Percentiles rank a stretch among this genome's conserved stretches.
Conservation (phyloP, 169 alveolate genomes). For the Plasmodium yoelii region DNA sequence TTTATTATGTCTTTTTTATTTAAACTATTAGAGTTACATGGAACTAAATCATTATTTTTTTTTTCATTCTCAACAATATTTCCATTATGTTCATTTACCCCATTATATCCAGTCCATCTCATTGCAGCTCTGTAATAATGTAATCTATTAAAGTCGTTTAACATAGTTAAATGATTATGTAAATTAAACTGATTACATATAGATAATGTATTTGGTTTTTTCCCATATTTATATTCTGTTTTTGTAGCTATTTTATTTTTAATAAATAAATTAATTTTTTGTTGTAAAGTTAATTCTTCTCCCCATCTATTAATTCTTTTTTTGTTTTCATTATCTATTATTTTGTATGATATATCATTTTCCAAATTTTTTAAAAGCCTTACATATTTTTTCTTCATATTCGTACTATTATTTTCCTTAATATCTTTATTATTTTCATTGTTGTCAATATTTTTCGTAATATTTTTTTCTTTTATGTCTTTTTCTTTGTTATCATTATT, state of each 20-base stretch:
- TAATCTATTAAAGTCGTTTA: slow-evolving; percentile 85
- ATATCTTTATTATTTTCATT: slow-evolving; percentile 3
- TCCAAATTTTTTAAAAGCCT: slow-evolving; percentile 58
- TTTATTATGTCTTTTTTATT: slow-evolving; percentile 14
- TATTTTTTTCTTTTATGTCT: not conserved
- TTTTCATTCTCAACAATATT: not conserved
- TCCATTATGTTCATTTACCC: not conserved
- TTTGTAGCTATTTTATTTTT: slow-evolving; percentile 78
- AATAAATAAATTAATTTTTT: slow-evolving; percentile 80
- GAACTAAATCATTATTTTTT: not conserved
- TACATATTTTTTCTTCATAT: slow-evolving; percentile 42
- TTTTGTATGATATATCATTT: slow-evolving; percentile 30
- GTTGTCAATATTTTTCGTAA: not conserved
- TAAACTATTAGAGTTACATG: slow-evolving; percentile 6
- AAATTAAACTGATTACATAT: slow-evolving; percentile 85
- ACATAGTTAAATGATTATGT: slow-evolving; percentile 86
- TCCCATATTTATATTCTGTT: slow-evolving; percentile 83
- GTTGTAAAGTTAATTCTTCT: slow-evolving; percentile 71
- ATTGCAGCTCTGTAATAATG: slow-evolving; percentile 88
- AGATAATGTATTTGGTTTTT: slow-evolving; percentile 83
- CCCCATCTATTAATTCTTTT: slow-evolving; percentile 84
- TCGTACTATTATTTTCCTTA: slow-evolving; percentile 4
- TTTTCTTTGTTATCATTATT: not conserved
- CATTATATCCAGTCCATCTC: slow-evolving; percentile 86
- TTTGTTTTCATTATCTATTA: slow-evolving; percentile 47